Conservation (phyloP, 805 yeast species). For the Metschnikowia bowlesiae region DNA sequence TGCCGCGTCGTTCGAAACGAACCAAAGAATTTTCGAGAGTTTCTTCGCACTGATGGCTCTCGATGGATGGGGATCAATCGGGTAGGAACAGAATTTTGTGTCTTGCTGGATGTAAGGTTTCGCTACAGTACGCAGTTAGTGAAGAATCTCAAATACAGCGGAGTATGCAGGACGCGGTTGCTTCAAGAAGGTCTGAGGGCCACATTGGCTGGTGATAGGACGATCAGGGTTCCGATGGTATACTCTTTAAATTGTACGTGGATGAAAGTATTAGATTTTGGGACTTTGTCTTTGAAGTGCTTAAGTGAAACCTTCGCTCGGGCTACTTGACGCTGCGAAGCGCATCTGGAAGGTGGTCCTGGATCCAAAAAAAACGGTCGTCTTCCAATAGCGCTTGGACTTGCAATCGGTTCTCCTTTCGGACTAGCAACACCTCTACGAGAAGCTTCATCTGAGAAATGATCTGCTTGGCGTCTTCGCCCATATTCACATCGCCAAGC, state of each 20-base stretch:
- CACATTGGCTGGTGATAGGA: too few relatives aligned
- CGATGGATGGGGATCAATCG: background rate
- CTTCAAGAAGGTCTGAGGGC: too few relatives aligned
- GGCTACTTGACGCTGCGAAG: background rate
- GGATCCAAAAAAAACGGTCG: constrained; percentile 24
- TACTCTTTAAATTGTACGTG: background rate
- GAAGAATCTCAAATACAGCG: constrained; percentile 1
- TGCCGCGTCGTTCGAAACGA: background rate
- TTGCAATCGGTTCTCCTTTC: constrained; percentile 32
- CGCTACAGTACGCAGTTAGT: background rate
- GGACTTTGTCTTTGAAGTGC: background rate
- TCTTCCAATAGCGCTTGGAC: constrained; percentile 17
- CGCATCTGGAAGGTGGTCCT: constrained; percentile 15
- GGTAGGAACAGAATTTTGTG: background rate
- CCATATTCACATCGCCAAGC: constrained; percentile 6
- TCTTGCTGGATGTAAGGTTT: constrained; percentile 3
- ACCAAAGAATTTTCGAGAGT: background rate
- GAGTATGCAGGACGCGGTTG: background rate
- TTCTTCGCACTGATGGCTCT: background rate
- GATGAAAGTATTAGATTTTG: background rate
- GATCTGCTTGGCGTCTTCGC: constrained; percentile 7
- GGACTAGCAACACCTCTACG: constrained; percentile 32
- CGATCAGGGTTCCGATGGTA: too few relatives aligned
- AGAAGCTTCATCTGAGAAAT: constrained; percentile 21
- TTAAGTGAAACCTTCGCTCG: background rate